Base-by-base conservation (phyloP, 2,329 filamentous ascomycete genomes). In the Penicillium decumbens region DNA sequence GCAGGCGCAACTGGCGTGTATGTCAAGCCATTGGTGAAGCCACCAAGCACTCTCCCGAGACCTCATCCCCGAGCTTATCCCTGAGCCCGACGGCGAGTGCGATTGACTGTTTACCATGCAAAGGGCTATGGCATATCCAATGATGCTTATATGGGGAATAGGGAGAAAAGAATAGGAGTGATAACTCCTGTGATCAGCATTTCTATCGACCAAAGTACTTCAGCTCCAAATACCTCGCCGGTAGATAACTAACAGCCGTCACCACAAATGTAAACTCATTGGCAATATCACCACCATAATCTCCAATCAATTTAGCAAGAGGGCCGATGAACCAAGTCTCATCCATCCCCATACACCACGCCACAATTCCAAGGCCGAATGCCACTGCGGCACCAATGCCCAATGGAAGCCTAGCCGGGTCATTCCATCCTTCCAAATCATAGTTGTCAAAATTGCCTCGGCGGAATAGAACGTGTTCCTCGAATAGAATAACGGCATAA, bases 281-380 rank as follows among this genome's bases (percentile, higher is more conserved):
- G 8, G 76, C 77, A 42, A 79, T 65, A 60, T 79, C 77, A 8
- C 75, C 76, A 15, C 74, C 75, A n/a, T 56, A 54, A 0, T 66
- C 63, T 4, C 75, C 75, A 50, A 79, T 77, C 53, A 67, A 60
- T 35, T 58, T 63, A 1, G 72, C 76, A 43, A 79, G 54, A 2
- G 69, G 67, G 0, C 77, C 78, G 20, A 77, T 66, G 56, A 76
- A 80, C 75, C 77, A 81, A 0, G 77, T 80, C 66, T 81, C 75
- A 41, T 73, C 73, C 80, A 84, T 83, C 1, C 80, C 81, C 60
- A 83, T 68, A 20, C 80, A 69, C 68, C 78, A 80, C 18, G 73
- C 76, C 6, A 67, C 72, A 6, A 75, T 64, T 1, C 76, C 76
- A 1, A 72, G 61, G 0, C 70, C 60, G 54, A 79, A 80, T 0